Conservation (phyloP, 441 rosid species). For the Populus hybrid region DNA sequence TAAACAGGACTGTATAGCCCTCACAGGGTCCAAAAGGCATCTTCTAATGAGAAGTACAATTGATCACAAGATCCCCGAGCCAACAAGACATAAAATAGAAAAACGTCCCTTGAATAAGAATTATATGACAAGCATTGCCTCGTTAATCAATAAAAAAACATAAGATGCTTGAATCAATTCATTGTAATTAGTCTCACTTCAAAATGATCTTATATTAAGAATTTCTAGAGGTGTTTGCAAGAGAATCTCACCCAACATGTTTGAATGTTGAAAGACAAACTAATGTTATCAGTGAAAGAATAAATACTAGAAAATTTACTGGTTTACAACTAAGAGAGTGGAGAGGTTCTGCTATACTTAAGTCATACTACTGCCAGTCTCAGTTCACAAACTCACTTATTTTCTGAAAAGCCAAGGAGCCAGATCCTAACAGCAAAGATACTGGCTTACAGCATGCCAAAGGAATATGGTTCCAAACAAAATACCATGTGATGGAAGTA, state of each 20-base stretch:
- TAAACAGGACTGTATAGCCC: neutral
- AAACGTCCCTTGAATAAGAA: neutral
- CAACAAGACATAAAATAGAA: neutral
- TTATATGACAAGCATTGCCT: neutral
- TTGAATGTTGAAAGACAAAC: neutral
- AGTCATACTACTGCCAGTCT: neutral
- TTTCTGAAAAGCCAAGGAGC: neutral
- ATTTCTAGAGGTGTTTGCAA: neutral
- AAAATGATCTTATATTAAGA: neutral
- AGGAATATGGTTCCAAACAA: neutral
- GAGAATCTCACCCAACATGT: conserved; percentile 5
- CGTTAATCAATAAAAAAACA: neutral
- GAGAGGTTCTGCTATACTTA: neutral
- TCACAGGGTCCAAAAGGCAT: neutral
- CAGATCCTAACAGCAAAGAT: neutral
- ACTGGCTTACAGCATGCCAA: neutral
- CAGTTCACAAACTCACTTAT: neutral
- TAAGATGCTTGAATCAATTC: neutral
- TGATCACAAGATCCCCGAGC: neutral
- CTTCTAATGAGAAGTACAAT: neutral
- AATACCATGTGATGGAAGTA: neutral
- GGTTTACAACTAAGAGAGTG: neutral
- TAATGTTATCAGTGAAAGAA: neutral
- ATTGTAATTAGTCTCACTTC: neutral
- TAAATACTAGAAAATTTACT: neutral